Evolutionary conservation across 495 filamentous ascomycete species (phyloP).

Genomic region (Daldinia decipiens): DNA sequence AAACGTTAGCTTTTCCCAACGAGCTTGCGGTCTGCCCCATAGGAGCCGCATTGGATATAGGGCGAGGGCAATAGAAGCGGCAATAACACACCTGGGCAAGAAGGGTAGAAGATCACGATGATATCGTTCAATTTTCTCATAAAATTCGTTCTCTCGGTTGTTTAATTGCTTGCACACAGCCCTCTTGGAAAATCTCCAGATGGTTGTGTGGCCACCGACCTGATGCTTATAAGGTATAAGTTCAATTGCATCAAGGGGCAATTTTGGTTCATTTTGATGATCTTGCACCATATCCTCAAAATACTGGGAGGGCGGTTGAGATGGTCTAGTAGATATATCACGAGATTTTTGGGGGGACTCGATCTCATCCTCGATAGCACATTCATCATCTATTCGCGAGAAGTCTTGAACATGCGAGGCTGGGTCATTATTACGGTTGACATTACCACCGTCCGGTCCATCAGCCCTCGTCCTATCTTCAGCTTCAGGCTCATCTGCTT

Average conservation of each 20-base stretch:
- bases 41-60: conserved; percentile 6
- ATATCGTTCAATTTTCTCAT: conserved; percentile 89
- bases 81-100: conserved; percentile 80
- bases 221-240: conserved; percentile 97
- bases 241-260: conserved; percentile 89
- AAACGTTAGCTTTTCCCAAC: conserved; percentile 35
- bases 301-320: conserved; percentile 52
- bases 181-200: conserved; percentile 93
- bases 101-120: conserved; percentile 92
- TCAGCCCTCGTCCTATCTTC: conserved; percentile 49
- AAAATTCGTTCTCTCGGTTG: conserved; percentile 97
- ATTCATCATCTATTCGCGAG: conserved; percentile 50
- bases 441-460: conserved; percentile 43
- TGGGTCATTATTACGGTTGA: conserved; percentile 47
- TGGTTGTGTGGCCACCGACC: conserved; percentile 93
- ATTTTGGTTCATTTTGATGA: conserved; percentile 59
- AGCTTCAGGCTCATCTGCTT: conserved; percentile 59
- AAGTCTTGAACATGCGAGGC: conserved; percentile 44
- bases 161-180: conserved; percentile 98
- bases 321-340: conserved; percentile 51
- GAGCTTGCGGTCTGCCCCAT: conserved; percentile 1
- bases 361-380: conserved; percentile 53
- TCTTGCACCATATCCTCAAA: conserved; percentile 60
- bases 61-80: conserved; percentile 24
- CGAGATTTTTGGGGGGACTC: conserved; percentile 43